Evolutionary conservation across 441 rosid genomes (phyloP).

Genomic region (Euphorbia celastroides): DNA sequence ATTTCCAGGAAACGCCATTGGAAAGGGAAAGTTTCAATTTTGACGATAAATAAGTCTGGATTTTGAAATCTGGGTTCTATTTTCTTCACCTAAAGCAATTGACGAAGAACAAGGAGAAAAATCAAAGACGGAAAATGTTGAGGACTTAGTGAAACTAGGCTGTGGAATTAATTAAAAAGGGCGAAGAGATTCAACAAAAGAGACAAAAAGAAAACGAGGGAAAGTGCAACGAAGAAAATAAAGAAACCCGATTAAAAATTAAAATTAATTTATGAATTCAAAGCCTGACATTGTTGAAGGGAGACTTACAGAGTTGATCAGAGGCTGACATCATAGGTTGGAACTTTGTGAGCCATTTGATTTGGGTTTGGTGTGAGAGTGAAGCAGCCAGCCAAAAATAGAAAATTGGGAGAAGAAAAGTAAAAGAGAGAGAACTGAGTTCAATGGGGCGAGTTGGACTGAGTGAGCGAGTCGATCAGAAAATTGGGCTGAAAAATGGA

Average conservation of each 20-base stretch:
- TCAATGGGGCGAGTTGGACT: slow-evolving; percentile 6
- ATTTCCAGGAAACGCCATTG: slow-evolving; percentile 33
- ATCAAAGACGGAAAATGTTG: slow-evolving; percentile 37
- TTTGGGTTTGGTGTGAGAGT: slow-evolving; percentile 3
- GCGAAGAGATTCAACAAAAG: slow-evolving; percentile 10
- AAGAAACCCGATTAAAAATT: neutral
- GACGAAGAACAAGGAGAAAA: slow-evolving; percentile 39
- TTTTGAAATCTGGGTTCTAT: slow-evolving; percentile 12
- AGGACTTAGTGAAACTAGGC: slow-evolving; percentile 39
- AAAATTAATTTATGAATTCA: no score
- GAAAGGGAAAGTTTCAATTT: slow-evolving; percentile 23
- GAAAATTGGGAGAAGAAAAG: neutral
- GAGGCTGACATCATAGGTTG: neutral
- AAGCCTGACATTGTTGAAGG: slow-evolving; percentile 30
- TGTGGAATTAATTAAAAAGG: neutral
- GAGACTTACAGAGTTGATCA: slow-evolving; percentile 23
- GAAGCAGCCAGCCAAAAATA: slow-evolving; percentile 7
- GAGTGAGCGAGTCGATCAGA: neutral
- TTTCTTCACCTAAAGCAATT: slow-evolving; percentile 42
- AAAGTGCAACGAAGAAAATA: slow-evolving; percentile 10
- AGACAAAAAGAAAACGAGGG: slow-evolving; percentile 15
- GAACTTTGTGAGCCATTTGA: neutral
- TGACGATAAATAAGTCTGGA: slow-evolving; percentile 25
- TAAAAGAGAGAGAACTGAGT: no score
- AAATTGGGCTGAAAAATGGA: no score